Percentiles rank a stretch among this genome's conserved stretches.
These are phyloP conservation scores for Cryptococcus sp. DNA, from an alignment of 1,284 basidiomycete species.

Conservation along the genomic window DNA sequence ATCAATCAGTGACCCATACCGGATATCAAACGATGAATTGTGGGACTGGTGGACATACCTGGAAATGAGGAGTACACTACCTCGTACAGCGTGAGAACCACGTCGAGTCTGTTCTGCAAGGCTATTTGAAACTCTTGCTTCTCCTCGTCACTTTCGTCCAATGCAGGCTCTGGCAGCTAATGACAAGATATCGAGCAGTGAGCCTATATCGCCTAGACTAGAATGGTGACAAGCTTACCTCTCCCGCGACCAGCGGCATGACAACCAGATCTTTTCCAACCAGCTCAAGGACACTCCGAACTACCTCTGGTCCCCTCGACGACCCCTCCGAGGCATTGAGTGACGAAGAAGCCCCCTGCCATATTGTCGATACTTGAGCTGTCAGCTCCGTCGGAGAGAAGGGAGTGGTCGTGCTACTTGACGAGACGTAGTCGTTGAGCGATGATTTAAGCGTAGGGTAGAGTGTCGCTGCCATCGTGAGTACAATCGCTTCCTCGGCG, in stretches of 20 bases:
- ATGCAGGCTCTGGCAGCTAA: slow-evolving; percentile 32
- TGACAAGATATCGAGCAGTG: not conserved
- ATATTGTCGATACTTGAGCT: slow-evolving; percentile 11
- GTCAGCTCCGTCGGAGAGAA: slow-evolving; percentile 12
- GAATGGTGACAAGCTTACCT: slow-evolving; percentile 22
- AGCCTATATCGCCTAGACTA: not conserved
- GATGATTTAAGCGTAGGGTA: slow-evolving; percentile 17
- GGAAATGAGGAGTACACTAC: slow-evolving; percentile 22
- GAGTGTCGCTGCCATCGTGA: slow-evolving; percentile 2
- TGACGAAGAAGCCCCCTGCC: slow-evolving; percentile 12
- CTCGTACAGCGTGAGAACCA: slow-evolving; percentile 46
- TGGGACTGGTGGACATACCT: slow-evolving; percentile 17
- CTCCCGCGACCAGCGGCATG: slow-evolving; percentile 25
- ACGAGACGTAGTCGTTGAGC: slow-evolving; percentile 4
- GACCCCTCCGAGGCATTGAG: slow-evolving; percentile 6
- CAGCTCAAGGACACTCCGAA: slow-evolving; percentile 38
- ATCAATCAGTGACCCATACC: not conserved
- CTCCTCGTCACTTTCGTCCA: slow-evolving; percentile 17
- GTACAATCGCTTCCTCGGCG: no score
- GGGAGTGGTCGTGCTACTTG: slow-evolving; percentile 2
- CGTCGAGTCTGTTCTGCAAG: slow-evolving; percentile 42
- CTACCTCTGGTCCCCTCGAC: slow-evolving; percentile 25
- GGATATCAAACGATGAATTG: not conserved
- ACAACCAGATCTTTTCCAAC: slow-evolving; percentile 42
- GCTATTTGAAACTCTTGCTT: slow-evolving; percentile 31